Percentiles rank a stretch among this genome's conserved stretches.
Evolutionary conservation across 768 basidiomycete species (phyloP).

Genomic region (Tricholoma bakamatsutake): DNA sequence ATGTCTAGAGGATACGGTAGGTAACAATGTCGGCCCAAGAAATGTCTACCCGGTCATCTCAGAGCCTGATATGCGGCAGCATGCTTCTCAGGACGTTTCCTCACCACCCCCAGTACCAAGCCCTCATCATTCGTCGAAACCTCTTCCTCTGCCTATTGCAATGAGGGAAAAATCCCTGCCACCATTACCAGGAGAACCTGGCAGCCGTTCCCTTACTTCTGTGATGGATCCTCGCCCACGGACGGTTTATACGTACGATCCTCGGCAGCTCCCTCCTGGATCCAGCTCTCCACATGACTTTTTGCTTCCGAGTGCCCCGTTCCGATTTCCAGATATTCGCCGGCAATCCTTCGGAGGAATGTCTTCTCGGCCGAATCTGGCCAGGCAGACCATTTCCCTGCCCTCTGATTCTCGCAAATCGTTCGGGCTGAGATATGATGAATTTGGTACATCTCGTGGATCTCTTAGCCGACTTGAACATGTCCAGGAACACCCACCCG

Average conservation of each 20-base stretch:
- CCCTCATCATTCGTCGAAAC: conserved; percentile 8
- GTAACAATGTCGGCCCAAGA: conserved; percentile 25
- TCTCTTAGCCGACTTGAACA: conserved; percentile 44
- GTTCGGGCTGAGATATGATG: conserved; percentile 49
- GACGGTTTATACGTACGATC: conserved; percentile 60
- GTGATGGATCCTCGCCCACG: conserved; percentile 48
- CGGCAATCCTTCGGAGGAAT: conserved; percentile 76
- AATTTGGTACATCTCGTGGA: conserved; percentile 65
- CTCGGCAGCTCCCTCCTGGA: conserved; percentile 42
- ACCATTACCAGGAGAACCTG: conserved; percentile 57
- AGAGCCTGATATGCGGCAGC: conserved; percentile 57
- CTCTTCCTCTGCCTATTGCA: conserved; percentile 17
- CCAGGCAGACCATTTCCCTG: conserved; percentile 44
- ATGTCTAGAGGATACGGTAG: conserved; percentile 27
- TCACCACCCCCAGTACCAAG: conserved; percentile 24
- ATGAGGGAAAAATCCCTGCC: conserved; percentile 72
- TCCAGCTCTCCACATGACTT: conserved; percentile 44
- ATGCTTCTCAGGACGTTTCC: conserved; percentile 26
- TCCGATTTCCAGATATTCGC: conserved; percentile 49
- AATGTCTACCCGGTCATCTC: conserved; percentile 51
- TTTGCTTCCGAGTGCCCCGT: conserved; percentile 57
- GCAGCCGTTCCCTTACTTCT: conserved; percentile 29
- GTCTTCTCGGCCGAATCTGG: conserved; percentile 49
- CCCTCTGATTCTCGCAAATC: conserved; percentile 27
- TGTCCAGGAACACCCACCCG: conserved; percentile 23